phyloP scores from a whole-genome alignment of 805 yeast genomes.

The Myxozyma kluyveri region DNA sequence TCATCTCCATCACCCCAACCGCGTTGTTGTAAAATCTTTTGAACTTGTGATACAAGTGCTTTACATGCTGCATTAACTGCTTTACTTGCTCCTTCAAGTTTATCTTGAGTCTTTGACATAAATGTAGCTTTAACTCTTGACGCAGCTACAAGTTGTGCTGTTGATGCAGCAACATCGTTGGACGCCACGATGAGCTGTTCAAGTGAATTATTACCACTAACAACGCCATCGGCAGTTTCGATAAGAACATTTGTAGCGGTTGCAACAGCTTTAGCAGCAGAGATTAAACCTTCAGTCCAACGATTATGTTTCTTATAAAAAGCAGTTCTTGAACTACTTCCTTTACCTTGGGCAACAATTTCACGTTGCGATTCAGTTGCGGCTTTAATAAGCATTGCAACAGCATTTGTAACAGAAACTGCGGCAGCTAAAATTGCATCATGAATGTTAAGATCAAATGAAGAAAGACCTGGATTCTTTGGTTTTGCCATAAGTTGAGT shows the following conservation, averaged over 20 bases:
- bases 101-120: constrained; percentile 72
- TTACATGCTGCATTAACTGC: constrained; percentile 75
- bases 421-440: constrained; percentile 77
- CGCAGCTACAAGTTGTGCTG: constrained; percentile 89
- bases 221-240: constrained; percentile 81
- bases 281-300: constrained; percentile 91
- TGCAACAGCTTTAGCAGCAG: constrained; percentile 86
- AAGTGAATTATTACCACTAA: constrained; percentile 59
- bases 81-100: constrained; percentile 65
- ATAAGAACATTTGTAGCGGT: constrained; percentile 77
- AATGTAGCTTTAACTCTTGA: constrained; percentile 80
- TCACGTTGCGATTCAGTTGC: constrained; percentile 81
- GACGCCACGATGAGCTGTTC: constrained; percentile 88
- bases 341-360: constrained; percentile 69
- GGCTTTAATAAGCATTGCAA: constrained; percentile 65
- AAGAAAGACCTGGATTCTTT: constrained; percentile 51
- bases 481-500: constrained; percentile 49
- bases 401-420: constrained; percentile 73
- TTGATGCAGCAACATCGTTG: constrained; percentile 86
- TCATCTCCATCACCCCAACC: constrained; percentile 38
- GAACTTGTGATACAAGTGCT: constrained; percentile 66
- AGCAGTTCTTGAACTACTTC: constrained; percentile 62
- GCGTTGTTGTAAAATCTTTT: constrained; percentile 49
- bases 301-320: constrained; percentile 83
- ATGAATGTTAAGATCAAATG: constrained; percentile 64